A percentile compares a stretch with the other conserved stretches of the same genome.
Evolutionary conservation across 2,329 filamentous ascomycete species (phyloP).

Genomic region (Alternaria sp.): DNA sequence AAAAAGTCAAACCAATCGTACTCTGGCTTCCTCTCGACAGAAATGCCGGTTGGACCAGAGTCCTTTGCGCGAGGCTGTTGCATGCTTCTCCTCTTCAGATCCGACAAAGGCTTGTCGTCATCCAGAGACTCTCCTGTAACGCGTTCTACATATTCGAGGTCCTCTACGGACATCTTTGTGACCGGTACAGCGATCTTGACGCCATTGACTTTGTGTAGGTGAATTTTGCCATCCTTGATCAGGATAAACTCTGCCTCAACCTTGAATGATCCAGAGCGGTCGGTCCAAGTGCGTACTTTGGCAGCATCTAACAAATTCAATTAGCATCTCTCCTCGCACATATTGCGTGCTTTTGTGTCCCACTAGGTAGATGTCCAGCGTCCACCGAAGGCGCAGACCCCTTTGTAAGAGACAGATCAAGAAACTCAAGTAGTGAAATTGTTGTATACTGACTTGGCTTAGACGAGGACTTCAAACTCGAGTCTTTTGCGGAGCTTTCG

Average conservation of each 20-base stretch:
- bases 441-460: conserved; percentile 73
- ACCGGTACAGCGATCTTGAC: conserved; percentile 98
- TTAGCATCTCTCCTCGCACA: conserved; percentile 15
- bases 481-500: conserved; percentile 68
- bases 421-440: conserved; percentile 2
- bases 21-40: conserved; percentile 73
- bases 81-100: conserved; percentile 69
- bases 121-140: conserved; percentile 85
- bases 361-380: not conserved
- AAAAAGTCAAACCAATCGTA: conserved; percentile 99
- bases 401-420: not conserved
- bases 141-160: conserved; percentile 93
- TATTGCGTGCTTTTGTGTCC: not conserved
- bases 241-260: conserved; percentile 97
- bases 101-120: conserved; percentile 91
- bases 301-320: conserved; percentile 63
- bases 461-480: conserved; percentile 57
- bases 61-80: conserved; percentile 58
- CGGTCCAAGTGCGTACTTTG: conserved; percentile 92
- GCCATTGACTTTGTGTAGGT: conserved; percentile 96
- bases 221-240: conserved; percentile 93
- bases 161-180: conserved; percentile 92
- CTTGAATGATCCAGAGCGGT: conserved; percentile 93
- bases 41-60: conserved; percentile 64
- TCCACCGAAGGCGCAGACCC: not conserved